phyloP scores from a whole-genome alignment of 768 basidiomycete species.

The Mycena epipterygia region DNA sequence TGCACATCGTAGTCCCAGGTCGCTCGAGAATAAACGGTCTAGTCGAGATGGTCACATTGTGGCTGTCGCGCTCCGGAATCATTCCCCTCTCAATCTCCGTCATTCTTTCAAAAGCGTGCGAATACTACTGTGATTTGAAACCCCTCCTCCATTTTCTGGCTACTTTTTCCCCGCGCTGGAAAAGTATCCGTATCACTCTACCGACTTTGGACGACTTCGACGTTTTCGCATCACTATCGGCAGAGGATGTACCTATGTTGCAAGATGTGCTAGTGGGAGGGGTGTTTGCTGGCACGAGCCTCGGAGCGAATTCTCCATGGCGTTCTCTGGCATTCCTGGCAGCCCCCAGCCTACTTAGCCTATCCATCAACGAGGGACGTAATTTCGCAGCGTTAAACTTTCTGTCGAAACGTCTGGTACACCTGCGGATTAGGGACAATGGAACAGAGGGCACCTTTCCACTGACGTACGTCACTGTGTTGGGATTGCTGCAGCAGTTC shows the following conservation, averaged over 20 bases:
- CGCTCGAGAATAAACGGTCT: neutral
- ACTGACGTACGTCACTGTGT: neutral
- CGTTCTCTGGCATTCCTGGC: neutral
- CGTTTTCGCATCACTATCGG: neutral
- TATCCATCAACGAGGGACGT: neutral
- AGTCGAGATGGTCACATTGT: neutral
- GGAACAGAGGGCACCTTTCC: no score
- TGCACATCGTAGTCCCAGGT: neutral
- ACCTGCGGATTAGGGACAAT: neutral
- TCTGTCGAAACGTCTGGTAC: neutral
- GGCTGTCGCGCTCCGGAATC: slow-evolving; percentile 3
- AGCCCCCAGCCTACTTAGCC: neutral
- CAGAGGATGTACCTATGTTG: neutral
- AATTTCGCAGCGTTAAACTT: neutral
- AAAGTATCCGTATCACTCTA: neutral
- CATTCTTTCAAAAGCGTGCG: neutral
- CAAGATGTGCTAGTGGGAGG: neutral
- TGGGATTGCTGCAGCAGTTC: neutral
- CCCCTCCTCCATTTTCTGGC: neutral
- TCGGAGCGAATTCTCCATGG: neutral
- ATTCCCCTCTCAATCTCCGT: neutral
- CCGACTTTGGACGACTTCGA: neutral
- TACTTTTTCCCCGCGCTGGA: neutral
- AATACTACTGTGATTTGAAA: neutral
- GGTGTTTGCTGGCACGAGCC: no score